Percentiles rank a stretch among this genome's conserved stretches.
Conservation (phyloP, 139 green algal species). For the Chlamydomonas incerta region DNA sequence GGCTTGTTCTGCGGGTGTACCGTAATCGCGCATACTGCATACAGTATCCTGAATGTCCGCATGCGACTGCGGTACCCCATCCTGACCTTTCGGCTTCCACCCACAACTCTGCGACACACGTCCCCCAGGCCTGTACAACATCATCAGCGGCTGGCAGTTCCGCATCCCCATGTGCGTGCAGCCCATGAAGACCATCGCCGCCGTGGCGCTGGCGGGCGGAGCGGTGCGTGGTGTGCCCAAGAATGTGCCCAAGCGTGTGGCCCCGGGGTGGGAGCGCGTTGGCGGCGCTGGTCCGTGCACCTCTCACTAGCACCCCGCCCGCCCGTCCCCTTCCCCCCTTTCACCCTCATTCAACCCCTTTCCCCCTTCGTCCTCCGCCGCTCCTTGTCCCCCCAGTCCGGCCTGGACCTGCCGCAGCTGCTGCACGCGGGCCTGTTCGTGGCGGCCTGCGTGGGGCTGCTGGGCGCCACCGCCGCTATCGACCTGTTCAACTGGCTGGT, state of each 20-base stretch:
- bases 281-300: too few relatives aligned
- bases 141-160: constrained; percentile 73
- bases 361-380: neutral
- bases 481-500: constrained; percentile 48
- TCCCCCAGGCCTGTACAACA: constrained; percentile 81
- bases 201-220: constrained; percentile 67
- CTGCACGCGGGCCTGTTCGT: constrained; percentile 78
- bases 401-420: constrained; percentile 60
- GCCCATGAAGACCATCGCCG: constrained; percentile 91
- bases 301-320: too few relatives aligned
- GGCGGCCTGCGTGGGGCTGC: constrained; percentile 58
- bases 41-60: neutral
- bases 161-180: constrained; percentile 76
- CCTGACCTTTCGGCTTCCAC: too few relatives aligned
- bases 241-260: too few relatives aligned
- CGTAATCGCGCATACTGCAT: too few relatives aligned
- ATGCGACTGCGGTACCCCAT: too few relatives aligned
- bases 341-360: too few relatives aligned
- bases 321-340: too few relatives aligned
- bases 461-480: constrained; percentile 63
- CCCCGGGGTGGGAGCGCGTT: too few relatives aligned
- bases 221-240: neutral
- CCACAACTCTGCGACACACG: too few relatives aligned
- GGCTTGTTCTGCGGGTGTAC: too few relatives aligned
- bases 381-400: neutral